Evolutionary conservation across 345 rosid species (phyloP).

Genomic region (Melastoma malabathricum): DNA sequence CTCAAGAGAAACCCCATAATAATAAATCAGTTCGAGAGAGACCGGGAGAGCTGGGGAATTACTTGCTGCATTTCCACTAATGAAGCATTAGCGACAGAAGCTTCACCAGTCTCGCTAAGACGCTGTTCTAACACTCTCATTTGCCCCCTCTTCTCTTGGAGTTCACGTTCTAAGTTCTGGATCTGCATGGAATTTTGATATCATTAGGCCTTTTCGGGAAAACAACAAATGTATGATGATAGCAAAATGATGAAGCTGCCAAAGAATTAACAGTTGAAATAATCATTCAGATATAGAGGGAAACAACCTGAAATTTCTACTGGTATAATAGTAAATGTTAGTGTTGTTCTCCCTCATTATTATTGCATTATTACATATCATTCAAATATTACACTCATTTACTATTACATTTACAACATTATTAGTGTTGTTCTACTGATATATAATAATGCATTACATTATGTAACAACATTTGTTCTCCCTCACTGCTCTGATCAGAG

Average conservation of each 20-base stretch:
- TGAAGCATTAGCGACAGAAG: conserved; percentile 84
- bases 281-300: no score
- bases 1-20: background rate
- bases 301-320: no score
- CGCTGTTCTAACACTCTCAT: conserved; percentile 76
- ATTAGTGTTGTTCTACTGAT: no score
- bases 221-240: background rate
- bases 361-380: no score
- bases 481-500: conserved; percentile 15
- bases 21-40: conserved; percentile 1
- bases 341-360: no score
- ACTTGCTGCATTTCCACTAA: conserved; percentile 97
- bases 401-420: no score
- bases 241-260: no score
- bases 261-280: no score
- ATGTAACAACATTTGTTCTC: no score
- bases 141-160: conserved; percentile 84
- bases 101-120: conserved; percentile 85
- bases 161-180: conserved; percentile 71
- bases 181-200: conserved; percentile 17
- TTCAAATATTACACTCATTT: no score
- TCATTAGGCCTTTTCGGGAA: background rate
- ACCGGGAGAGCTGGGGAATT: conserved; percentile 8
- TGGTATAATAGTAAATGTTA: conserved; percentile 1
- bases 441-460: no score